These are phyloP conservation scores for Fusarium austroafricanum DNA, from an alignment of 2,329 filamentous ascomycete genomes.

Conservation along the genomic window DNA sequence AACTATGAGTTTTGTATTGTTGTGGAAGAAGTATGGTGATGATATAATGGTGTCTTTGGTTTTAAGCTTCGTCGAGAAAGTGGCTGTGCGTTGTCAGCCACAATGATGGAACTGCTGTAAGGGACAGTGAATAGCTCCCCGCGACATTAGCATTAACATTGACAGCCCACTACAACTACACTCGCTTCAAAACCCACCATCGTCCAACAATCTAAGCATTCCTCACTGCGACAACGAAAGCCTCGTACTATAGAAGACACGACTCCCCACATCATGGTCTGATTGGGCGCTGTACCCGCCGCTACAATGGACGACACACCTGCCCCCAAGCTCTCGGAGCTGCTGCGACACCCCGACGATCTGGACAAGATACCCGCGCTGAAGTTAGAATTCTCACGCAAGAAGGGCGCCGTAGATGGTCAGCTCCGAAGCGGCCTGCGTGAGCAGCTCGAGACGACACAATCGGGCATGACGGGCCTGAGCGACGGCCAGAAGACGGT, in stretches of 20 bases:
- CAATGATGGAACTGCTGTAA: slow-evolving; percentile 25
- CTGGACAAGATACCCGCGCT: slow-evolving; percentile 93
- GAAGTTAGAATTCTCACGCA: slow-evolving; percentile 92
- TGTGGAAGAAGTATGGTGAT: not conserved
- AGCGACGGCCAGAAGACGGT: slow-evolving; percentile 92
- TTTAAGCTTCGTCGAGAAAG: slow-evolving; percentile 5
- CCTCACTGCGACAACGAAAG: not conserved
- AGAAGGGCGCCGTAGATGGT: slow-evolving; percentile 90
- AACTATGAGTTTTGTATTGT: too few species aligned
- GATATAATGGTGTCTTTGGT: not conserved
- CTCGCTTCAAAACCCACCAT: slow-evolving; percentile 17
- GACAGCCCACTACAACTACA: slow-evolving; percentile 11
- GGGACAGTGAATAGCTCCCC: slow-evolving; percentile 35
- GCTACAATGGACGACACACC: slow-evolving; percentile 66
- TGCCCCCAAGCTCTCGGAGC: slow-evolving; percentile 86
- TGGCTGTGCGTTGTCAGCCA: slow-evolving; percentile 41
- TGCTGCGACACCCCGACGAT: slow-evolving; percentile 95
- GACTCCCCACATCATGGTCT: slow-evolving; percentile 43
- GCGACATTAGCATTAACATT: slow-evolving; percentile 26
- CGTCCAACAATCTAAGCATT: not conserved
- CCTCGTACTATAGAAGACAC: not conserved
- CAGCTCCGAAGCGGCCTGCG: slow-evolving; percentile 89
- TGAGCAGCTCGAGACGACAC: slow-evolving; percentile 94
- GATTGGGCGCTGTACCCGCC: slow-evolving; percentile 37
- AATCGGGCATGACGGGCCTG: slow-evolving; percentile 90